Conservation (phyloP, 1,139 yeast genomes). For the Scheffersomyces cryptocercus region DNA sequence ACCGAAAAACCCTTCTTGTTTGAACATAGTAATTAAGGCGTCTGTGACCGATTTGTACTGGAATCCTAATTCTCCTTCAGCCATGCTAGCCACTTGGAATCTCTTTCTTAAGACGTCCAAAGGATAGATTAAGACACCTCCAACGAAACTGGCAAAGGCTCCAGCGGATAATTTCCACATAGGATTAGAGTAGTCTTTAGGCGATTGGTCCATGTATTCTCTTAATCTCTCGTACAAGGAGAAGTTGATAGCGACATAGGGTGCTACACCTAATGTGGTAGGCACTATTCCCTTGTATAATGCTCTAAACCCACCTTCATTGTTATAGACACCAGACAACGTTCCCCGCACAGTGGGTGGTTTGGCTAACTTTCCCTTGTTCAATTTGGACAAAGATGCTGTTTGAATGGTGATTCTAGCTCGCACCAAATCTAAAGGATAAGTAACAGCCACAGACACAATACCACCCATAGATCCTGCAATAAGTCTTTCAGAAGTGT, state of each 20-base stretch:
- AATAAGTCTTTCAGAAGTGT: constrained; percentile 52
- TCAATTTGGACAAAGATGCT: constrained; percentile 62
- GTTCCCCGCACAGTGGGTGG: constrained; percentile 75
- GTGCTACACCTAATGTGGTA: constrained; percentile 91
- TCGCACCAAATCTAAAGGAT: constrained; percentile 88
- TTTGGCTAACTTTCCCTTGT: constrained; percentile 41
- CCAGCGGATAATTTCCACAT: constrained; percentile 72
- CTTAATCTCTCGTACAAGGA: constrained; percentile 83
- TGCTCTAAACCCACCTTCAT: constrained; percentile 82
- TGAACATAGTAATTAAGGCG: constrained; percentile 69
- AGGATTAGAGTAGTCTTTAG: constrained; percentile 43
- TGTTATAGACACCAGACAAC: constrained; percentile 55
- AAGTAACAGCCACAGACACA: constrained; percentile 78
- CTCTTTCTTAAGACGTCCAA: constrained; percentile 85
- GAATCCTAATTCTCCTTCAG: constrained; percentile 77
- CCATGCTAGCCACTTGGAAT: constrained; percentile 87
- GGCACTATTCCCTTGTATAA: constrained; percentile 86
- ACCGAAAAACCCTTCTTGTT: constrained; percentile 75
- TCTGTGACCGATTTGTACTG: constrained; percentile 70
- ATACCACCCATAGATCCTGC: constrained; percentile 87
- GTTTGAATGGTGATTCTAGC: constrained; percentile 90
- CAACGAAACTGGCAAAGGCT: constrained; percentile 66
- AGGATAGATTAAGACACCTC: constrained; percentile 88
- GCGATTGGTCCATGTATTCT: constrained; percentile 48
- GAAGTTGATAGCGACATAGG: constrained; percentile 91